phyloP scores from a whole-genome alignment of 805 yeast species.

The Lachancea mirantina region DNA sequence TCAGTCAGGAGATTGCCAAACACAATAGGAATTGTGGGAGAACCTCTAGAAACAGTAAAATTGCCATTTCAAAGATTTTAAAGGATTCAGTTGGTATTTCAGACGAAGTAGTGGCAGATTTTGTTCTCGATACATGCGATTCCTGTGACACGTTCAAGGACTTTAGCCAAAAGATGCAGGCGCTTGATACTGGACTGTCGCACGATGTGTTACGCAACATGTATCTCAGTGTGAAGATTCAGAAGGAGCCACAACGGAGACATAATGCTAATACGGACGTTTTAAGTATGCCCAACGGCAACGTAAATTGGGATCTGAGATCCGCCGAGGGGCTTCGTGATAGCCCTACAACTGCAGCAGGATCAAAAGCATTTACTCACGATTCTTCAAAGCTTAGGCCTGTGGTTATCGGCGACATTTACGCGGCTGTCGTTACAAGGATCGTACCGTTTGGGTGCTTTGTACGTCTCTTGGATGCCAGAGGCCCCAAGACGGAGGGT shows the following conservation, averaged over 20 bases:
- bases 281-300: conserved; percentile 16
- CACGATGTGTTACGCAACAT: conserved; percentile 9
- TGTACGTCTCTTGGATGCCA: conserved; percentile 42
- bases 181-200: conserved; percentile 21
- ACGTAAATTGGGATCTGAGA: conserved; percentile 17
- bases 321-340: conserved; percentile 3
- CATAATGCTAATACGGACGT: no score
- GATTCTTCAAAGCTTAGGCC: no score
- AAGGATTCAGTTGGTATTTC: conserved; percentile 13
- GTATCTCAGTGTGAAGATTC: conserved; percentile 5
- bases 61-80: conserved; percentile 11
- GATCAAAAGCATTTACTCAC: no score
- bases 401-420: conserved; percentile 41
- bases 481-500: conserved; percentile 40
- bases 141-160: conserved; percentile 9
- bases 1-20: conserved; percentile 11
- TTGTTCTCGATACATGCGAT: conserved; percentile 16
- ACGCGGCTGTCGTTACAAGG: conserved; percentile 54
- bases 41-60: conserved; percentile 1
- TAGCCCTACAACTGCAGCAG: neutral
- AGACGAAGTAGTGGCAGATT: conserved; percentile 20
- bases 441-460: conserved; percentile 75
- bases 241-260: neutral
- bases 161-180: conserved; percentile 13
- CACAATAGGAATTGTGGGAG: neutral